A percentile compares a stretch with the other conserved stretches of the same genome.
Evolutionary conservation across 495 filamentous ascomycete species (phyloP).

Genomic region (Evernia prunastri): DNA sequence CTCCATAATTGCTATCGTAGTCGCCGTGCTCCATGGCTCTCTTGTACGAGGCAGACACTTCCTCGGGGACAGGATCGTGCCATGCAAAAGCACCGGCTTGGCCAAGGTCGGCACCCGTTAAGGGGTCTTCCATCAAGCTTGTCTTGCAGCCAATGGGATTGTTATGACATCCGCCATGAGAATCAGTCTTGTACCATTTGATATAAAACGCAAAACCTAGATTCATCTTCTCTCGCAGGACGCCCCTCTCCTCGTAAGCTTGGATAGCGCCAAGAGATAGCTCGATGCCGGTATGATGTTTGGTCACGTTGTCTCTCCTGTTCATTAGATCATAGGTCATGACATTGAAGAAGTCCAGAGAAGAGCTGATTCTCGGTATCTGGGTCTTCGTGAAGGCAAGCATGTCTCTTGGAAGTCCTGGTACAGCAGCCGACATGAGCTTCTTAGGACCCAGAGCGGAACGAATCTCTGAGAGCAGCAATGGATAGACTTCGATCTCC

Average conservation of each 20-base stretch:
- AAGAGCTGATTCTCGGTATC: conserved; percentile 54
- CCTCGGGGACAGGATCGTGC: conserved; percentile 42
- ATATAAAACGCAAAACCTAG: conserved; percentile 70
- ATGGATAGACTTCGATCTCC: conserved; percentile 60
- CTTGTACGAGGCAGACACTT: conserved; percentile 43
- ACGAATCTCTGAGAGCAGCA: conserved; percentile 55
- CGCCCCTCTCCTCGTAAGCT: conserved; percentile 54
- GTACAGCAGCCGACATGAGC: conserved; percentile 63
- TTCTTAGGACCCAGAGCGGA: conserved; percentile 53
- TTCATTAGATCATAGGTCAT: conserved; percentile 81
- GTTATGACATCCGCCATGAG: conserved; percentile 38
- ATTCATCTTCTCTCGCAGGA: conserved; percentile 53
- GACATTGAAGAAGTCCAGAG: conserved; percentile 68
- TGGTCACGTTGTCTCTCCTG: conserved; percentile 60
- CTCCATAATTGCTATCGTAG: conserved; percentile 54
- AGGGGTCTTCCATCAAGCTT: conserved; percentile 55
- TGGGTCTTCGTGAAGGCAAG: conserved; percentile 61
- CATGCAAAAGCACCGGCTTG: conserved; percentile 57
- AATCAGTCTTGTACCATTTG: conserved; percentile 62
- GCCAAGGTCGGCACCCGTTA: conserved; percentile 57
- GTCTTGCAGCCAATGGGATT: conserved; percentile 57
- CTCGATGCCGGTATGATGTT: conserved; percentile 57
- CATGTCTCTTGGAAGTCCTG: conserved; percentile 63
- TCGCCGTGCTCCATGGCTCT: conserved; percentile 47
- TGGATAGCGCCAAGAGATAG: conserved; percentile 50